Evolutionary conservation across 2,329 filamentous ascomycete species (phyloP).

Genomic region (Colletotrichum sp.): DNA sequence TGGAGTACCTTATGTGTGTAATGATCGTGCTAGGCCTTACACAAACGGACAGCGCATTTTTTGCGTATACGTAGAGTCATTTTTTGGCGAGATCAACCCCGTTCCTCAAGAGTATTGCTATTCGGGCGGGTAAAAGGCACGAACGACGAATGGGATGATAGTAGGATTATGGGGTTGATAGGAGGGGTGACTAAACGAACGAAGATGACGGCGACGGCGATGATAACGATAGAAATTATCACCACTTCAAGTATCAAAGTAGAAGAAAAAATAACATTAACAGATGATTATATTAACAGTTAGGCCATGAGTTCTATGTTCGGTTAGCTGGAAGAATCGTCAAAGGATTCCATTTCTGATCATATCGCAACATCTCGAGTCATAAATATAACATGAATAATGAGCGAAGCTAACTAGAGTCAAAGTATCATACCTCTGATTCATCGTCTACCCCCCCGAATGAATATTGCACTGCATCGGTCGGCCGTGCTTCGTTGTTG

Average conservation of each 20-base stretch:
- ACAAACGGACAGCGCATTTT: no score
- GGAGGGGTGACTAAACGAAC: neutral
- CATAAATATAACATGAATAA: fast-evolving
- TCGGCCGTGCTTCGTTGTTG: neutral
- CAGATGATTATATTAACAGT: no score
- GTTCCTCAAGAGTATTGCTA: no score
- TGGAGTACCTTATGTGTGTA: neutral
- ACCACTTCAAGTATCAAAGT: no score
- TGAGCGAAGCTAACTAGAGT: no score
- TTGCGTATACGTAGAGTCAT: no score
- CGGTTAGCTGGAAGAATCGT: fast-evolving
- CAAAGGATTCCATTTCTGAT: no score
- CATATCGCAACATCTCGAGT: no score
- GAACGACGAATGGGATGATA: no score
- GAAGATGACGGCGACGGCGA: fast-evolving
- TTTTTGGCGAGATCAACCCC: no score
- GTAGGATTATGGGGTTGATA: fast-evolving
- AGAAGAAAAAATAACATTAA: no score
- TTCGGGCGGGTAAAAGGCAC: no score
- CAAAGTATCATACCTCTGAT: fast-evolving
- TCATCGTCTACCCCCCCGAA: fast-evolving
- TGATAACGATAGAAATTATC: fast-evolving
- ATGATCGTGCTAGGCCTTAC: neutral
- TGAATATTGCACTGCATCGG: fast-evolving
- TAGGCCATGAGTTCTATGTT: fast-evolving